Conservation (phyloP, 805 yeast genomes). For the Ogataea siamensis region DNA sequence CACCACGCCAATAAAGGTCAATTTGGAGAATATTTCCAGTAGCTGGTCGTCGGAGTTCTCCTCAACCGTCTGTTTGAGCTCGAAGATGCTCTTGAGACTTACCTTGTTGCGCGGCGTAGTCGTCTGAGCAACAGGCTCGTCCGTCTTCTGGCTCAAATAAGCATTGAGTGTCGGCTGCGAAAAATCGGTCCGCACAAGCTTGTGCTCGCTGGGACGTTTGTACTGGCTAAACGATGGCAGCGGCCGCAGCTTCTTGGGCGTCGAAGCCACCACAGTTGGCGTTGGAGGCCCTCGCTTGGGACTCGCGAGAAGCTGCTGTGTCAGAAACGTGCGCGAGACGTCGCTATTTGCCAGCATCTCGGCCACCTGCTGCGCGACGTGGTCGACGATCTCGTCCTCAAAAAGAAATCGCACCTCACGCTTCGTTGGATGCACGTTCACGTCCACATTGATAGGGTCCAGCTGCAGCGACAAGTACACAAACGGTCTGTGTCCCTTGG, state of each 20-base stretch:
- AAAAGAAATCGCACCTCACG: constrained; percentile 82
- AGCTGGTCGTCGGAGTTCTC: constrained; percentile 46
- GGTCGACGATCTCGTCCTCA: constrained; percentile 82
- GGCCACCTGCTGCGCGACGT: constrained; percentile 50
- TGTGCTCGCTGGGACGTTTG: constrained; percentile 54
- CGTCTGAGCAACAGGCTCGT: neutral
- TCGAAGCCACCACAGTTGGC: constrained; percentile 12
- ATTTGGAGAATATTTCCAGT: constrained; percentile 65
- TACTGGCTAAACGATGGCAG: constrained; percentile 11
- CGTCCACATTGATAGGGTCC: constrained; percentile 73
- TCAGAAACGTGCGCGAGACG: constrained; percentile 62
- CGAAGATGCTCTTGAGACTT: constrained; percentile 55
- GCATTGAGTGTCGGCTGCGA: constrained; percentile 54
- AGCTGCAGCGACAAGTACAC: constrained; percentile 70
- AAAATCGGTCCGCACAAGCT: constrained; percentile 69
- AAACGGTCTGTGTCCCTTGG: constrained; percentile 77
- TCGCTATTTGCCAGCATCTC: constrained; percentile 55
- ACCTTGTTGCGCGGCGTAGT: constrained; percentile 37
- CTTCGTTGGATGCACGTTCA: constrained; percentile 94
- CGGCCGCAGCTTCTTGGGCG: constrained; percentile 10
- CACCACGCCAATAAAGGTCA: constrained; percentile 78
- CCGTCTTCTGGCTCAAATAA: constrained; percentile 23
- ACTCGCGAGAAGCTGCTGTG: constrained; percentile 55
- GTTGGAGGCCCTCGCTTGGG: constrained; percentile 27
- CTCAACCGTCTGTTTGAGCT: constrained; percentile 52